Conservation (phyloP, 2,329 filamentous ascomycete genomes). For the Arthrobotrys sinensis region DNA sequence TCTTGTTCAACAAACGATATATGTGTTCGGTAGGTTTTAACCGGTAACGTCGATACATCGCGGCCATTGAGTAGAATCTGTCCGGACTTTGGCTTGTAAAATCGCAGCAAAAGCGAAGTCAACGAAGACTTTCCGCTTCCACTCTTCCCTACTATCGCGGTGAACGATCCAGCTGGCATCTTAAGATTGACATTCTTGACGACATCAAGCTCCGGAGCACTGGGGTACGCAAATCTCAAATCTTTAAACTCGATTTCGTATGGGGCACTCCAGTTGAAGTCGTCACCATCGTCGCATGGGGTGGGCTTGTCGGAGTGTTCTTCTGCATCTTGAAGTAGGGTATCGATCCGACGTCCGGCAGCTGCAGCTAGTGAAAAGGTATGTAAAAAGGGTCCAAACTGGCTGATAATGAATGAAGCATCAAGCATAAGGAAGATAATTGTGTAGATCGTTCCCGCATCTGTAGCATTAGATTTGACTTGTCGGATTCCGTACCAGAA, state of each 20-base stretch:
- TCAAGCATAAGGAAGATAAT: slow-evolving; percentile 78
- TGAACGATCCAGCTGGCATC: slow-evolving; percentile 70
- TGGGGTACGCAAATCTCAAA: slow-evolving; percentile 68
- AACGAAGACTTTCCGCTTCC: slow-evolving; percentile 75
- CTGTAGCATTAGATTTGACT: slow-evolving; percentile 68
- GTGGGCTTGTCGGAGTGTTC: slow-evolving; percentile 35
- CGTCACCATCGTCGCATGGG: background rate
- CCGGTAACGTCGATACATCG: slow-evolving; percentile 71
- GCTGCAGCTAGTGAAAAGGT: slow-evolving; percentile 72
- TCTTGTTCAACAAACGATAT: slow-evolving; percentile 79
- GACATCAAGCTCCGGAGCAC: slow-evolving; percentile 66
- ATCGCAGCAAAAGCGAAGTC: slow-evolving; percentile 72
- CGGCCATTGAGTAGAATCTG: slow-evolving; percentile 70
- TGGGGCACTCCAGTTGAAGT: slow-evolving; percentile 38
- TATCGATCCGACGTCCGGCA: slow-evolving; percentile 66
- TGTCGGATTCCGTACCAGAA: slow-evolving; percentile 78
- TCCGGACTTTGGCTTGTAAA: slow-evolving; percentile 74
- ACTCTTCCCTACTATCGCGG: slow-evolving; percentile 74
- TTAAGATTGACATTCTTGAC: slow-evolving; percentile 68
- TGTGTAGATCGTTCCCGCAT: slow-evolving; percentile 74
- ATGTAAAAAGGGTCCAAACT: slow-evolving; percentile 76
- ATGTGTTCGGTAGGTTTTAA: slow-evolving; percentile 70
- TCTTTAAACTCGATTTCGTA: slow-evolving; percentile 67
- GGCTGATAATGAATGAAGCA: slow-evolving; percentile 76
- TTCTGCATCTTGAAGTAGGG: slow-evolving; percentile 50